Conservation (phyloP, 192 early-diverging fungal genomes). For the Coemansia sp. region DNA sequence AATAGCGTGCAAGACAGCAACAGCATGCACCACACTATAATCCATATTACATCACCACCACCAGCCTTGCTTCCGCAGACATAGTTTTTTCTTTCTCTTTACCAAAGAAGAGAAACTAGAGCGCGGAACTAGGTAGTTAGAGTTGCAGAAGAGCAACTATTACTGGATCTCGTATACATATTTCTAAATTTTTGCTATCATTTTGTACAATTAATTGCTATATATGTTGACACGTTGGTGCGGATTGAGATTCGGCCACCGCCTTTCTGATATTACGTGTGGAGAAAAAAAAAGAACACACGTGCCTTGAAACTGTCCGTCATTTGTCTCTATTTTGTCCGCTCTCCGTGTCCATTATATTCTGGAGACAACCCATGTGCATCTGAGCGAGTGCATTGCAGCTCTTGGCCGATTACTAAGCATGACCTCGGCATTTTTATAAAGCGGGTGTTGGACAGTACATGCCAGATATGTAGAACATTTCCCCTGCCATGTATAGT, state of each 20-base stretch:
- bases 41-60: conserved; percentile 17
- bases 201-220: background rate
- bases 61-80: conserved; percentile 1
- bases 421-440: background rate
- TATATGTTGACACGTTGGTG: background rate
- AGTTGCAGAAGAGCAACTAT: background rate
- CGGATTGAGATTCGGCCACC: background rate
- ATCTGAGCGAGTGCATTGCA: background rate
- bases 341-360: background rate
- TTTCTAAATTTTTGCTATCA: background rate
- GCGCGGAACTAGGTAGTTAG: background rate
- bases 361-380: background rate
- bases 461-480: background rate
- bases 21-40: conserved; percentile 4
- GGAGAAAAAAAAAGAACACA: background rate
- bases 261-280: background rate
- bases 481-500: background rate
- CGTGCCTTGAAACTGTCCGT: background rate
- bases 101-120: background rate
- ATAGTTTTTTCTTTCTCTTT: background rate
- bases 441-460: background rate
- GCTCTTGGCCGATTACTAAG: background rate
- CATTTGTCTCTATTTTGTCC: too few species aligned
- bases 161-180: too few species aligned
- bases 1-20: background rate